phyloP scores from a whole-genome alignment of 2,329 filamentous ascomycete species.

The Ambrosiella beaveri region DNA sequence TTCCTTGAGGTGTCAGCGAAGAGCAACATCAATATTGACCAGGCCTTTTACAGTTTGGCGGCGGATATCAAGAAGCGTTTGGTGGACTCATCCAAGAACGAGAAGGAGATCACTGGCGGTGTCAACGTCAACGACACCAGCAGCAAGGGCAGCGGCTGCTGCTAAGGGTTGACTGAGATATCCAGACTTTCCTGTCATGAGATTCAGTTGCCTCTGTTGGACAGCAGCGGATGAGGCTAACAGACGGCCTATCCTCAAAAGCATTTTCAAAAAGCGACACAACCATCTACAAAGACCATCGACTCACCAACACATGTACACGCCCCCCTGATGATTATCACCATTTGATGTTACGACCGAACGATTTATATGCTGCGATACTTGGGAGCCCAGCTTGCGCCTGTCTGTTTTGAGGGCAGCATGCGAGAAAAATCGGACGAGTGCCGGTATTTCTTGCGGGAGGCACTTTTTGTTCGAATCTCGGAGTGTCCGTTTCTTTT shows the following conservation, averaged over 20 bases:
- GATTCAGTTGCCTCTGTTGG: background rate
- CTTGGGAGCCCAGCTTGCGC: no score
- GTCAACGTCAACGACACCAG: conserved; percentile 52
- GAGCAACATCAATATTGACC: conserved; percentile 99
- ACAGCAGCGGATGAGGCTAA: background rate
- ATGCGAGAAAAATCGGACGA: no score
- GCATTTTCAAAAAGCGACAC: background rate
- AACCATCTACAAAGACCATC: background rate
- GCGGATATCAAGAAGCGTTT: conserved; percentile 97
- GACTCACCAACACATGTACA: background rate
- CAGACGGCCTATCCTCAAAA: background rate
- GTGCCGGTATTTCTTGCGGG: no score
- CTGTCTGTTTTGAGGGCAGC: no score
- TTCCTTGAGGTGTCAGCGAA: conserved; percentile 98
- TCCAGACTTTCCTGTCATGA: background rate
- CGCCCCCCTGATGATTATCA: background rate
- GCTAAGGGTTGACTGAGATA: conserved; percentile 30
- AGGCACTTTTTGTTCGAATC: no score
- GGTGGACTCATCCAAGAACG: conserved; percentile 75
- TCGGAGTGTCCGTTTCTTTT: background rate
- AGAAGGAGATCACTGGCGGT: conserved; percentile 39
- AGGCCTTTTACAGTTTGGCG: conserved; percentile 91
- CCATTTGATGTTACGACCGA: background rate
- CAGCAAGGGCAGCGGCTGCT: conserved; percentile 53
- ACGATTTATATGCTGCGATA: background rate